These are phyloP conservation scores for Albophoma yamanashiensis DNA, from an alignment of 2,329 filamentous ascomycete species.

Conservation along the genomic window DNA sequence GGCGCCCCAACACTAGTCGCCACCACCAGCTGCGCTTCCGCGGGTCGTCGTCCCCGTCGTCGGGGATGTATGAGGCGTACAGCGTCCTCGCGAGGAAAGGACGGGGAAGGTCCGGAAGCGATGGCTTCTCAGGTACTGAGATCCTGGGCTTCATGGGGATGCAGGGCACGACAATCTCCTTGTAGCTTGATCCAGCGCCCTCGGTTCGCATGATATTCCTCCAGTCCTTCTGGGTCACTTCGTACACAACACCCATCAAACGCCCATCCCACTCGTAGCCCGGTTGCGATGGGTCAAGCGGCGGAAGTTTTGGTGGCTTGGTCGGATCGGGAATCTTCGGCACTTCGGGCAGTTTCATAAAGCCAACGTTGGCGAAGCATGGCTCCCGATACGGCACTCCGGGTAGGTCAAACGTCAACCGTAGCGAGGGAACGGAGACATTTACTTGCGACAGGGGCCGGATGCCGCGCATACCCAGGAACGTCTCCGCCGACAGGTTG, in stretches of 20 bases:
- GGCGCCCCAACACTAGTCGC: conserved; percentile 31
- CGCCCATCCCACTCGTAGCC: conserved; percentile 58
- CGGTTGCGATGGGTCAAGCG: conserved; percentile 9
- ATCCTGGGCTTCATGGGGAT: conserved; percentile 51
- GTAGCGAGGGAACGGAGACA: conserved; percentile 68
- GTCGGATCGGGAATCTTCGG: conserved; percentile 21
- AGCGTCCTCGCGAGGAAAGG: conserved; percentile 81
- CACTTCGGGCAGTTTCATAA: conserved; percentile 40
- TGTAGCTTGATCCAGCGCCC: conserved; percentile 75
- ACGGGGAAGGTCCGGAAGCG: conserved; percentile 36
- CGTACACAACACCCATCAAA: conserved; percentile 88
- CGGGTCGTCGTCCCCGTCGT: conserved; percentile 17
- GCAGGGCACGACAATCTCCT: conserved; percentile 73
- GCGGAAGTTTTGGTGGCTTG: conserved; percentile 15
- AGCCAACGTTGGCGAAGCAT: conserved; percentile 77
- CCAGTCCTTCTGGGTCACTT: conserved; percentile 77
- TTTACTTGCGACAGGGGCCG: conserved; percentile 70
- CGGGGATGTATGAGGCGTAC: conserved; percentile 50
- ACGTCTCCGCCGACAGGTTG: conserved; percentile 73
- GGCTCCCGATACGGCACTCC: conserved; percentile 82
- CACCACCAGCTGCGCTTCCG: conserved; percentile 31
- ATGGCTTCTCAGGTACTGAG: conserved; percentile 53
- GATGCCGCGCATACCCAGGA: conserved; percentile 68
- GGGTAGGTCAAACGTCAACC: conserved; percentile 74
- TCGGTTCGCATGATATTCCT: conserved; percentile 82